A percentile compares a stretch with the other conserved stretches of the same genome.
Conservation (phyloP, 805 yeast genomes). For the Zygotorulaspora chibaensis region DNA sequence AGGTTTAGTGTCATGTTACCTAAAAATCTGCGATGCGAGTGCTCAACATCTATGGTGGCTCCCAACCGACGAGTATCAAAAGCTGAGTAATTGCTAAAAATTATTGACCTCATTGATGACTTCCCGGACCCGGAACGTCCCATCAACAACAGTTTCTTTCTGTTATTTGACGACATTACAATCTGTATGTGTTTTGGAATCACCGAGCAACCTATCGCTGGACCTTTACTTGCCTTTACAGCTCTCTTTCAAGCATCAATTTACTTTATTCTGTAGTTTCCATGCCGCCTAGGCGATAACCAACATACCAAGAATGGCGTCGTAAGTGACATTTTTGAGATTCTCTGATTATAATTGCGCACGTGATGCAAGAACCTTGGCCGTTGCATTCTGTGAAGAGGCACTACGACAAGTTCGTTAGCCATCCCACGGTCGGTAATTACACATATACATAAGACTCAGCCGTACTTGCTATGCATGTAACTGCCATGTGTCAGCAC, state of each 20-base stretch:
- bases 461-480: too few relatives aligned
- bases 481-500: too few relatives aligned
- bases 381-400: too few relatives aligned
- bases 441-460: too few relatives aligned
- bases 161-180: slow-evolving; percentile 34
- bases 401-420: too few relatives aligned
- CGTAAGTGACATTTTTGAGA: too few relatives aligned
- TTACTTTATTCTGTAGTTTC: background rate
- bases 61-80: slow-evolving; percentile 93
- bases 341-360: too few relatives aligned
- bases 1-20: slow-evolving; percentile 93
- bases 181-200: background rate
- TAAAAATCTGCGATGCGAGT: slow-evolving; percentile 84
- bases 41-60: slow-evolving; percentile 98
- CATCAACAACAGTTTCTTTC: slow-evolving; percentile 64
- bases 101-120: slow-evolving; percentile 94
- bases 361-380: too few relatives aligned
- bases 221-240: background rate
- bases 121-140: slow-evolving; percentile 98
- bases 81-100: slow-evolving; percentile 93
- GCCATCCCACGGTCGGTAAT: too few relatives aligned
- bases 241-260: background rate
- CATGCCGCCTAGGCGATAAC: too few relatives aligned
- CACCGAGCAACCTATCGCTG: background rate
- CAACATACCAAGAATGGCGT: too few relatives aligned